Evolutionary conservation across 2,329 filamentous ascomycete species (phyloP), one percentile per base, ranked within the genome.

Genomic region (Herpotrichia juniperi): DNA sequence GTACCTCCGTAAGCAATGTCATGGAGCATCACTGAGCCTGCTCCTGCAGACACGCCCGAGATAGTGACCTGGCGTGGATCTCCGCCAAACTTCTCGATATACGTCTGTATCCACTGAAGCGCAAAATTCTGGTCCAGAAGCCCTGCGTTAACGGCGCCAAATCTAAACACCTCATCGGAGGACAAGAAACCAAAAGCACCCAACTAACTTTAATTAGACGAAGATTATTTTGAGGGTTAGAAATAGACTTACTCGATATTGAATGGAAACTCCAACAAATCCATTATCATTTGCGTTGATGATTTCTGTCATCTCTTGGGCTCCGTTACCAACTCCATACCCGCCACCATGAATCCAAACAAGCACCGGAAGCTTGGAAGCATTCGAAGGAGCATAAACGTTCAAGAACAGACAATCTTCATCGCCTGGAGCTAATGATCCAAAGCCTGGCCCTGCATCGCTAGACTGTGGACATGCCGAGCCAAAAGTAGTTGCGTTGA

Each of bases 81-180:
- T 11, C 63, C 63, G 2, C 61, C 61, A 24, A 66, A 66, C 6
- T 50, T 74, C 52, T 54, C 56, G 42, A 83, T 80, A 53, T 83
- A 77, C 5, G 75, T 64, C 28, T 79, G 71, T 0, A 81, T 75
- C 81, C 82, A 84, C 59, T 81, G 72, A 8, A 82, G 64, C 0
- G 80, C 81, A 11, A 78, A 64, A 2, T 77, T 67, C 55, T 83
- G 80, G 53, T 84, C 82, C 61, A 76, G 59, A 3, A 78, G 42
- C 9, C 74, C 76, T 0, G 73, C 73, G 53, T 78, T 78, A 14
- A 69, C 62, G 0, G 59, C 66, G 3, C 75, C 76, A 35, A 70
- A 68, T 3, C 67, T 51, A 31, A 53, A 58, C 3, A 77, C 66
- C 50, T 78, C 74, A 26, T 71, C 74, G 0, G 64, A 64, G 28